Evolutionary conservation across 352 stramenopile genomes (phyloP).

Genomic region (Phytophthora vignae): DNA sequence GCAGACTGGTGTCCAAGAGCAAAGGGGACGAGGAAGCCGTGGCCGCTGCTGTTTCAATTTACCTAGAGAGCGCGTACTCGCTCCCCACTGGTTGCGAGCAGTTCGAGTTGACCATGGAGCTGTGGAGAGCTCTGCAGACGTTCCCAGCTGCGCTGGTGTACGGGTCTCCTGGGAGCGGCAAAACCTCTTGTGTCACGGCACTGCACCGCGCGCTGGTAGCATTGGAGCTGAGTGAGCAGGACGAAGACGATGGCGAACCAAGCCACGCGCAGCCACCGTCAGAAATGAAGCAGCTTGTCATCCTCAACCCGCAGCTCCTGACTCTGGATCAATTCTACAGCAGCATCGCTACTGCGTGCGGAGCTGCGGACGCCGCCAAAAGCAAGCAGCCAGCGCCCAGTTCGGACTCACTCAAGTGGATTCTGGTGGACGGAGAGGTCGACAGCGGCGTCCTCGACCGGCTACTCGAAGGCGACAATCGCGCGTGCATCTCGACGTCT

Average conservation of each 20-base stretch:
- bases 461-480: conserved; percentile 34
- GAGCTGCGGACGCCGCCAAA: not conserved
- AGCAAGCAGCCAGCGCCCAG: not conserved
- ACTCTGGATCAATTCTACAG: conserved; percentile 47
- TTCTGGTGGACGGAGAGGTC: conserved; percentile 43
- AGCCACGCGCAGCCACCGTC: conserved; percentile 1
- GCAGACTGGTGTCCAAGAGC: conserved; percentile 34
- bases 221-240: conserved; percentile 45
- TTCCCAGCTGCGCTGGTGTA: conserved; percentile 46
- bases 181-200: conserved; percentile 56
- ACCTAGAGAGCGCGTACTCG: conserved; percentile 39
- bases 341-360: conserved; percentile 17
- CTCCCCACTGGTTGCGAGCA: conserved; percentile 17
- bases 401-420: conserved; percentile 28
- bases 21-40: conserved; percentile 48
- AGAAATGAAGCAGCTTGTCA: conserved; percentile 31
- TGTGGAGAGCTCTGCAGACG: conserved; percentile 47
- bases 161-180: conserved; percentile 49
- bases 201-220: conserved; percentile 60
- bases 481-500: conserved; percentile 7
- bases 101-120: conserved; percentile 45
- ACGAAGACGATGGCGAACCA: conserved; percentile 25
- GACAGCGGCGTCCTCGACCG: conserved; percentile 38
- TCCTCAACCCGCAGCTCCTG: conserved; percentile 44
- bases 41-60: conserved; percentile 55